A percentile compares a stretch with the other conserved stretches of the same genome.
Evolutionary conservation across 371 early-diverging fungal genomes (phyloP).

Genomic region (Lichtheimia ornata): DNA sequence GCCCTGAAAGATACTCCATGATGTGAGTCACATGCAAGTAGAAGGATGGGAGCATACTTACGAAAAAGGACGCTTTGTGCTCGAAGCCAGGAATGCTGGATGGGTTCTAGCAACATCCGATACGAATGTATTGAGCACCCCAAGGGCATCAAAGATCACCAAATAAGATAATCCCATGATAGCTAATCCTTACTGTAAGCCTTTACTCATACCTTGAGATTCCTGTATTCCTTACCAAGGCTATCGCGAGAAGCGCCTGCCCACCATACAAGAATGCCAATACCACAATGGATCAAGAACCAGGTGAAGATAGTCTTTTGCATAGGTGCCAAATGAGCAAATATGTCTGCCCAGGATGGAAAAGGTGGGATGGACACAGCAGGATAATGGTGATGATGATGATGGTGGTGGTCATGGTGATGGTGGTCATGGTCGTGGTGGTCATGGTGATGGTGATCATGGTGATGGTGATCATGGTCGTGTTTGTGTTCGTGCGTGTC

Average conservation of each 20-base stretch:
- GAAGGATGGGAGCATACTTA: constrained; percentile 19
- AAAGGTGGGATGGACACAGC: constrained; percentile 35
- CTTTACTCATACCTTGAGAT: neutral
- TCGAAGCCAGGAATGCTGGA: constrained; percentile 44
- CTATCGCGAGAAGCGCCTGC: constrained; percentile 54
- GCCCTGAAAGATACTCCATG: constrained; percentile 30
- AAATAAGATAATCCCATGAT: constrained; percentile 57
- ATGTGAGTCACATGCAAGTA: neutral
- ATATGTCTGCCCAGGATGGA: constrained; percentile 46
- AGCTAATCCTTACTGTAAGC: constrained; percentile 21
- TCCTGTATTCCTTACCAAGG: constrained; percentile 37
- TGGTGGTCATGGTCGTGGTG: constrained; percentile 27
- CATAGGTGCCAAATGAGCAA: constrained; percentile 46
- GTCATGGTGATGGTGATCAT: constrained; percentile 20
- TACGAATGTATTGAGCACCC: constrained; percentile 56
- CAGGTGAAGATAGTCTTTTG: constrained; percentile 68
- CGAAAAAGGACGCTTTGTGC: constrained; percentile 65
- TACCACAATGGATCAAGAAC: constrained; percentile 46
- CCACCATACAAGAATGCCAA: constrained; percentile 55
- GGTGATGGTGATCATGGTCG: constrained; percentile 20
- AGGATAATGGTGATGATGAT: constrained; percentile 42
- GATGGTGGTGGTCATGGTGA: constrained; percentile 30
- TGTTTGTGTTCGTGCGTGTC: constrained; percentile 25
- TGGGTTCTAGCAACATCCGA: constrained; percentile 55
- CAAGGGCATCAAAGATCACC: constrained; percentile 66